Evolutionary conservation across 441 rosid genomes (phyloP), one percentile per base, ranked within the genome.

Genomic region (Sinapis alba): DNA sequence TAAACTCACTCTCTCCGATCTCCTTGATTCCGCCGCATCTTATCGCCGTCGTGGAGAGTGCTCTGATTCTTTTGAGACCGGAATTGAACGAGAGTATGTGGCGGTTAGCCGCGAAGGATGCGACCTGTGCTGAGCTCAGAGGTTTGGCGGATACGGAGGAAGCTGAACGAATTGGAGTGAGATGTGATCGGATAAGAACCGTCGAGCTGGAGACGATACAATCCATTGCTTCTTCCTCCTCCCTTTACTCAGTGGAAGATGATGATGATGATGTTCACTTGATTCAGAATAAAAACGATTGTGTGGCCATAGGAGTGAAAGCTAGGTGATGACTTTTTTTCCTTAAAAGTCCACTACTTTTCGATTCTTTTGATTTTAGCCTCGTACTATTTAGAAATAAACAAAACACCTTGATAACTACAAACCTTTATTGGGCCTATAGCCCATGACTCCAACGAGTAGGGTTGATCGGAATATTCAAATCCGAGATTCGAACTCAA

Each of bases 1-100:
- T 62, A 69, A 91, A 89, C 80, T 85, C 87, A 27, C 62, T 82
- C 72, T 91, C 86, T 4, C 75, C 83, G 2, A 85, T 84, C 83
- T 86, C 92, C 60, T 72, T 73, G 45, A 89, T 83, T 53, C 80
- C 83, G 5, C 79, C 83, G 71, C 89, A 83, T 47, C 69, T 70
- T 51, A 82, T 65, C 23, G 68, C 19, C 47, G 71, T 36, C 4
- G 11, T 19, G 7, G 60, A 38, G 30, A 27, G 23, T 11, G 45
- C 43, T 23, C 51, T 64, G 9, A 51, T 63, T 74, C 38, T 21
- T 43, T n/a, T 38, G 18, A 26, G 20, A 58, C 62, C 38, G 43
- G 83, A 75, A 2, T 27, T 76, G 47, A 82, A 75, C 4, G 74
- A 78, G 20, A 80, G 74, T 58, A 27, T 66, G 60, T 69, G 79